A percentile compares a stretch with the other conserved stretches of the same genome.
Conservation (phyloP, 2,329 filamentous ascomycete species). For the Neopestalotiopsis sp. region DNA sequence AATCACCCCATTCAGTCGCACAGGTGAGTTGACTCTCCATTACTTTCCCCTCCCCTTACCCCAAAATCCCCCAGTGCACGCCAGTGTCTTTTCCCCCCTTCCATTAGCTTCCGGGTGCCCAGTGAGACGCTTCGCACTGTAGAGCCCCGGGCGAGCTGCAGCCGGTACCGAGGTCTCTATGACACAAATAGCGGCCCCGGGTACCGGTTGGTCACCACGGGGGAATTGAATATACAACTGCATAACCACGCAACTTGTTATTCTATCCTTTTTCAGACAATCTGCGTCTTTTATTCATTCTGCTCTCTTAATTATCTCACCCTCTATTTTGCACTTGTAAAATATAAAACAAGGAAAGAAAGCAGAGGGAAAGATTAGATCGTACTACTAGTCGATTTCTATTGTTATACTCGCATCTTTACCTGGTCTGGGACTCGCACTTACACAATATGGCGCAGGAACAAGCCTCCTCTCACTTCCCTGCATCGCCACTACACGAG, state of each 20-base stretch:
- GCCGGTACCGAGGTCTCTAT: slow-evolving; percentile 16
- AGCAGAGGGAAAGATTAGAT: neutral
- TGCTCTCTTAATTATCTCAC: neutral
- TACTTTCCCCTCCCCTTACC: neutral
- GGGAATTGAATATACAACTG: neutral
- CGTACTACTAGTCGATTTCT: neutral
- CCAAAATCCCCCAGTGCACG: neutral
- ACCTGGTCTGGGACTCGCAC: neutral
- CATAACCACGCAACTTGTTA: neutral
- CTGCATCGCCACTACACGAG: slow-evolving; percentile 17
- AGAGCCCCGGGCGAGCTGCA: slow-evolving; percentile 10
- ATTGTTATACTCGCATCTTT: neutral
- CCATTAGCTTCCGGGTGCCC: slow-evolving; percentile 4
- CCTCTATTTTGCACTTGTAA: neutral
- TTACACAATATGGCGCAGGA: slow-evolving; percentile 33
- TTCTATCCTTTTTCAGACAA: neutral
- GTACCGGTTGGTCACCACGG: neutral
- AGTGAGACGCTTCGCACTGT: slow-evolving; percentile 13
- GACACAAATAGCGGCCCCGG: slow-evolving; percentile 1
- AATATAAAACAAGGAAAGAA: neutral
- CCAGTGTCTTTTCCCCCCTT: neutral
- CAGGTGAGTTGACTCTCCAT: neutral
- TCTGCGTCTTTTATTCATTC: neutral
- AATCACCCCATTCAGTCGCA: neutral
- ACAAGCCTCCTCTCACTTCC: slow-evolving; percentile 18